A percentile compares a stretch with the other conserved stretches of the same genome.
phyloP scores from a whole-genome alignment of 306 rosid genomes.

The Begonia peltatifolia region DNA sequence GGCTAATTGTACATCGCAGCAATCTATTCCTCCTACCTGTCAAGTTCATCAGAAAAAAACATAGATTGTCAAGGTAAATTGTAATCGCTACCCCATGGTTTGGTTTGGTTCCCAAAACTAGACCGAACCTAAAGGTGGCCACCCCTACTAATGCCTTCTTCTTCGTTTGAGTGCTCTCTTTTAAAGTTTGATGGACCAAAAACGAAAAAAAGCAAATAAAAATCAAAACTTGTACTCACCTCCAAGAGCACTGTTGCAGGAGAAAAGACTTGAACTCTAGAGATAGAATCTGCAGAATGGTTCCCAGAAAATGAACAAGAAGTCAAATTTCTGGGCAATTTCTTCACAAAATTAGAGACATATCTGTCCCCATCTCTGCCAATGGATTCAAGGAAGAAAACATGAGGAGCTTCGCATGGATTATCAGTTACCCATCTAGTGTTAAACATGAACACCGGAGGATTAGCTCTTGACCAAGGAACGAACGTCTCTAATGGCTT shows the following conservation, averaged over 20 bases:
- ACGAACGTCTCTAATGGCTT: constrained; percentile 32
- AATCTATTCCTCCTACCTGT: constrained; percentile 28
- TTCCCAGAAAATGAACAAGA: constrained; percentile 22
- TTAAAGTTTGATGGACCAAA: not conserved
- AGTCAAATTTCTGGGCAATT: constrained; percentile 12
- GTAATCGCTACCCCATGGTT: no score
- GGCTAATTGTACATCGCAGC: constrained; percentile 16
- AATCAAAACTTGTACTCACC: constrained; percentile 4
- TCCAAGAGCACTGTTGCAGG: constrained; percentile 9
- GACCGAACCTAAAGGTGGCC: no score
- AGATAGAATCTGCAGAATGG: constrained; percentile 26
- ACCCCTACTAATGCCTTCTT: no score
- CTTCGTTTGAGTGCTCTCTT: no score
- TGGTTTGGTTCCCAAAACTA: no score
- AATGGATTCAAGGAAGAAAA: constrained; percentile 18
- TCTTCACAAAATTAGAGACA: constrained; percentile 17
- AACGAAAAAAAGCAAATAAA: not conserved
- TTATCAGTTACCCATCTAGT: constrained; percentile 16
- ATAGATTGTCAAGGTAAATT: not conserved
- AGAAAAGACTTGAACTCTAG: constrained; percentile 22
- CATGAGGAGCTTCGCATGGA: constrained; percentile 39
- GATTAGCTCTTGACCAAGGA: constrained; percentile 15
- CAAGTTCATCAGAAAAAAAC: not conserved
- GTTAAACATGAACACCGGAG: constrained; percentile 32
- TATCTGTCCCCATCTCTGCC: not conserved